phyloP scores from a whole-genome alignment of 2,329 filamentous ascomycete species.

The Xylariaceae sp. region DNA sequence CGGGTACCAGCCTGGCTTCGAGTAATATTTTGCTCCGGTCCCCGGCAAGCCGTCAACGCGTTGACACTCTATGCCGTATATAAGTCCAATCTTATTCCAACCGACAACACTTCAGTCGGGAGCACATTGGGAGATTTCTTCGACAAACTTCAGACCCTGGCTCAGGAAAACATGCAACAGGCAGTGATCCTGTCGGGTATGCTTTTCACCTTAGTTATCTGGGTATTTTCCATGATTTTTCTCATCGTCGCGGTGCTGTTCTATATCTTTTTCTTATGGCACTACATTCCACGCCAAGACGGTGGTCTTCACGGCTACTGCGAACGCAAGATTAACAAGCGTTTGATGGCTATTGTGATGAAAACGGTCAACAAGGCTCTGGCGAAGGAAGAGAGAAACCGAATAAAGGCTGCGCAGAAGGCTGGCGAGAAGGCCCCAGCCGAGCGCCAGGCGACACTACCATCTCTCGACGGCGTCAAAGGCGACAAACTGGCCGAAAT shows the following conservation, averaged over 20 bases:
- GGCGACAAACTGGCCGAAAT: conserved; percentile 52
- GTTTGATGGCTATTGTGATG: conserved; percentile 79
- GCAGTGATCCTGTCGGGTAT: conserved; percentile 83
- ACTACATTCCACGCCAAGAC: conserved; percentile 80
- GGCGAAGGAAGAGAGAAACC: conserved; percentile 67
- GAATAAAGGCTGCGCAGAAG: conserved; percentile 49
- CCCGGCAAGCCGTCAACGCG: conserved; percentile 85
- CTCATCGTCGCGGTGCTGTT: conserved; percentile 72
- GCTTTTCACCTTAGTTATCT: conserved; percentile 87
- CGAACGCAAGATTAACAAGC: conserved; percentile 82
- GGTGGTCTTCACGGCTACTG: conserved; percentile 82
- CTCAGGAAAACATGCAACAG: conserved; percentile 69
- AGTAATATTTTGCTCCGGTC: conserved; percentile 84
- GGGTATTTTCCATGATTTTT: conserved; percentile 75
- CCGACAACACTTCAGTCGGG: conserved; percentile 47
- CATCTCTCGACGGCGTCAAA: conserved; percentile 44
- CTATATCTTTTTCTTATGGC: conserved; percentile 86
- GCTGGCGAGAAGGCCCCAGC: conserved; percentile 47
- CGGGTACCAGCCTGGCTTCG: conserved; percentile 69
- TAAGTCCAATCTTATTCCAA: conserved; percentile 65
- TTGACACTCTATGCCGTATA: conserved; percentile 85
- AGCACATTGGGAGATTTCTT: conserved; percentile 73
- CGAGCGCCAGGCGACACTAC: conserved; percentile 64
- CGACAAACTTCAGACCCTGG: conserved; percentile 70
- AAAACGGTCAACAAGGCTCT: conserved; percentile 86